Base-by-base conservation (phyloP, 75 land plant genomes). In the Pinus albicaulis region DNA sequence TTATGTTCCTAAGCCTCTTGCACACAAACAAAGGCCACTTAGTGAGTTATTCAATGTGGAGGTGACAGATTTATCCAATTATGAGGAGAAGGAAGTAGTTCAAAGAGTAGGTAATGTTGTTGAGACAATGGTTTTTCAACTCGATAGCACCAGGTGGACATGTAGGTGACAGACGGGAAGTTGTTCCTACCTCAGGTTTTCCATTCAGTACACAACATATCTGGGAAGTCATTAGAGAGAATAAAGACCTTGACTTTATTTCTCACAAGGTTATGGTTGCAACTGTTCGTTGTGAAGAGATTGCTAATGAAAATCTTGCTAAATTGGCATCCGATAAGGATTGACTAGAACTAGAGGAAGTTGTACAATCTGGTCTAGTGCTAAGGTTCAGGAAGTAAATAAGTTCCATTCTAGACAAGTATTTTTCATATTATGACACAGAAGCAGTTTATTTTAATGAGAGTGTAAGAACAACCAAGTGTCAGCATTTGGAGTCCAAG, bases 221-320 rank as follows among this genome's bases (percentile, higher is more conserved):
- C 64, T 96, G 99, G 99, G 90, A 88, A 83, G 83, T 93, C 66
- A 96, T 96, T 2, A 88, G 81, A 58, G 94, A 93, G 65, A 96
- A 96, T 69, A 93, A 89, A 80, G 99, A 96, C 69, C 85, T 96
- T 38, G 91, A 96, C 59, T 86, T 96, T 36, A 97, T 95, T 53
- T 93, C 97, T 24, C 99, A 96, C 73, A 96, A 93, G 94, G 90
- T 96, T 19, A 96, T 96, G 99, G 99, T 96, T 66, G 99, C 95
- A 7, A 96, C 95, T 22, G 99, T 96, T 11, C 88, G 98, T 8
- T 97, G 99, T 80, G 99, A 97, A 76, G 99, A 97, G 68, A 97
- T 97, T 79, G 95, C 93, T 25, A 89, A 92, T 86, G 98, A 94
- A 76, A 94, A 94, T 85, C 84, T n/a, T n/a, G n/a, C n/a, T n/a